Base-by-base conservation (phyloP, 352 stramenopile genomes). In the Phytophthora quininea region DNA sequence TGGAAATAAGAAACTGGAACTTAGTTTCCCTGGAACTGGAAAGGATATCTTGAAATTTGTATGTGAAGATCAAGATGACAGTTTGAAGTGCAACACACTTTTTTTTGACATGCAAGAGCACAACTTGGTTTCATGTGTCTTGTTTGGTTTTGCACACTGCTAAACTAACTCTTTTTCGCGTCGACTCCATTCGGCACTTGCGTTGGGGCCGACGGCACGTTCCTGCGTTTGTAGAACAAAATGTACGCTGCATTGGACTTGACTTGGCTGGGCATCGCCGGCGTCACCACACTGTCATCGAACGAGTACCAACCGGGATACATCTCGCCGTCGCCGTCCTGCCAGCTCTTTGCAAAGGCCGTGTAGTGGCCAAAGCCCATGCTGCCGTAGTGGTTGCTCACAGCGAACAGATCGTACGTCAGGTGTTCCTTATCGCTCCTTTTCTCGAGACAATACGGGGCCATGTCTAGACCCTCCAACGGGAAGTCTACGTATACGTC, bases 351-450 rank as follows among this genome's bases (percentile, higher is more conserved):
- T 40, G 82, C 89, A 62, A 89, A 95, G 30, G 91, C 90, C 12
- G 91, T 97, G 71, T 97, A 97, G 71, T 97, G 91, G 14, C 91
- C 91, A 56, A 93, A 97, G 35, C 86, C 90, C 82, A 96, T 95
- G 53, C 80, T 82, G 42, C 91, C 91, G 50, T 95, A 96, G 75
- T 97, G 91, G 62, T 97, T 97, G 63, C 85, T 91, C 51, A 97
- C 90, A 11, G 84, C 91, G 50, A 95, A 97, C 10, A 97, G 67
- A 69, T 97, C 88, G 71, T 97, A 97, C 33, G 67, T 65, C 5
- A 91, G 47, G 45, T 81, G 63, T 32, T 81, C 70, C 38, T 78
- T 67, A 31, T 78, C 66, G 27, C 53, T 52, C 6, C 60, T 70
- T 56, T 80, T 75, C 57, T 91, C 75, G n/a, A 95, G 81, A 46